A percentile compares a stretch with the other conserved stretches of the same genome.
Conservation (phyloP, 768 basidiomycete species). For the Trametes punicea region DNA sequence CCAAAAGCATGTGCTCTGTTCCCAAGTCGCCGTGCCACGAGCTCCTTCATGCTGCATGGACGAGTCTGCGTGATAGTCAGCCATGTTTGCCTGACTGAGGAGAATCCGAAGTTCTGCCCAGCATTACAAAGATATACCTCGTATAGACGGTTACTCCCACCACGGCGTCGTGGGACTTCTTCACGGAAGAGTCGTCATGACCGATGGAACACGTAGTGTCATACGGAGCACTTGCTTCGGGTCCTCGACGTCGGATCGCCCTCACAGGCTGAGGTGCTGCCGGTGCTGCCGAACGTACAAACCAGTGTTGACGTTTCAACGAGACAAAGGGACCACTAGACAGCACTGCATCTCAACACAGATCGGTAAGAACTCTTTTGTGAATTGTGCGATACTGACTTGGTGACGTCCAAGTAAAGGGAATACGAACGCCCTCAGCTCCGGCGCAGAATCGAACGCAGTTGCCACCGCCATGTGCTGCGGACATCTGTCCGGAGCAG, state of each 20-base stretch:
- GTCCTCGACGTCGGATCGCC: background rate
- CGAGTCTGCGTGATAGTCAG: constrained; percentile 2
- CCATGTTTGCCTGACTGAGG: background rate
- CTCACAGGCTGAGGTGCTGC: background rate
- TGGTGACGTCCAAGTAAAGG: background rate
- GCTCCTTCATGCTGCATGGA: background rate
- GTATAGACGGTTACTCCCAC: constrained; percentile 15
- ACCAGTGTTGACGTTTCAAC: background rate
- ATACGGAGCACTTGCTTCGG: background rate
- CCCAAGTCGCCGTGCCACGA: constrained; percentile 10
- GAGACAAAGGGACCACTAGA: background rate
- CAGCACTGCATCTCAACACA: background rate
- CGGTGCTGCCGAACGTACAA: constrained; percentile 4
- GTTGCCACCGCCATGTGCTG: constrained; percentile 1
- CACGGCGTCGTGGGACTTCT: background rate
- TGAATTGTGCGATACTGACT: background rate
- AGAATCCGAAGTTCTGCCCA: constrained; percentile 17
- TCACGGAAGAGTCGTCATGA: background rate
- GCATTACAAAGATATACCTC: constrained; percentile 7
- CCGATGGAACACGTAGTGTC: background rate
- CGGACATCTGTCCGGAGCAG: background rate
- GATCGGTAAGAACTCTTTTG: background rate
- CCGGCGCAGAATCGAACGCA: background rate
- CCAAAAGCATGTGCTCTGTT: constrained; percentile 10
- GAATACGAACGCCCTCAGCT: background rate